Conservation (phyloP, 2,329 filamentous ascomycete genomes). For the Fusarium sp. region DNA sequence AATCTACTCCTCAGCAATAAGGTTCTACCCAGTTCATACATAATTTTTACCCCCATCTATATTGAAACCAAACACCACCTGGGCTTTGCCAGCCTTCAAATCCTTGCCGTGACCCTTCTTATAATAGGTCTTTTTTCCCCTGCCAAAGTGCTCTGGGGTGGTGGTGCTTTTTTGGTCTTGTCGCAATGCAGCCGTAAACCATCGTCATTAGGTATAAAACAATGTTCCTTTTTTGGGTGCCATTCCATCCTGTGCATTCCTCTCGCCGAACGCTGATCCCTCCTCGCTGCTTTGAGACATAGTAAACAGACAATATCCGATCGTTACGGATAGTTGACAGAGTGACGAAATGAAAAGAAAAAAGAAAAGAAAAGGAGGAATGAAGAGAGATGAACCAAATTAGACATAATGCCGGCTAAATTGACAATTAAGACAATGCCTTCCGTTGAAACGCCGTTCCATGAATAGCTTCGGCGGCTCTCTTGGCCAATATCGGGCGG, state of each 20-base stretch:
- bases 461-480: constrained; percentile 37
- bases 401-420: constrained; percentile 40
- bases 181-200: constrained; percentile 46
- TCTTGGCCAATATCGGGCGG: constrained; percentile 18
- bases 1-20: constrained; percentile 35
- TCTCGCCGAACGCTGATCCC: constrained; percentile 34
- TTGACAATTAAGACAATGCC: constrained; percentile 39
- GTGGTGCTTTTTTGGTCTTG: constrained; percentile 38
- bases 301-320: constrained; percentile 23
- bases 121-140: constrained; percentile 5
- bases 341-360: constrained; percentile 18
- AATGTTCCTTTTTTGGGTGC: constrained; percentile 39
- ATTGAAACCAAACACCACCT: constrained; percentile 34
- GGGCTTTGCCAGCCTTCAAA: constrained; percentile 23
- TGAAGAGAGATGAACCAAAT: constrained; percentile 17
- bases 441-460: constrained; percentile 43
- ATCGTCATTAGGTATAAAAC: constrained; percentile 44
- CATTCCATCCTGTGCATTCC: constrained; percentile 40
- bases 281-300: constrained; percentile 33
- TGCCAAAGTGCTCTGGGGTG: constrained; percentile 16
- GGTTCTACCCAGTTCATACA: constrained; percentile 41
- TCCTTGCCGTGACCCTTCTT: constrained; percentile 14
- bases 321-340: constrained; percentile 16
- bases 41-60: constrained; percentile 37
- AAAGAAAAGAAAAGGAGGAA: constrained; percentile 22